Evolutionary conservation across 108 stramenopile species (phyloP).

Genomic region (Skeletonema potamos): DNA sequence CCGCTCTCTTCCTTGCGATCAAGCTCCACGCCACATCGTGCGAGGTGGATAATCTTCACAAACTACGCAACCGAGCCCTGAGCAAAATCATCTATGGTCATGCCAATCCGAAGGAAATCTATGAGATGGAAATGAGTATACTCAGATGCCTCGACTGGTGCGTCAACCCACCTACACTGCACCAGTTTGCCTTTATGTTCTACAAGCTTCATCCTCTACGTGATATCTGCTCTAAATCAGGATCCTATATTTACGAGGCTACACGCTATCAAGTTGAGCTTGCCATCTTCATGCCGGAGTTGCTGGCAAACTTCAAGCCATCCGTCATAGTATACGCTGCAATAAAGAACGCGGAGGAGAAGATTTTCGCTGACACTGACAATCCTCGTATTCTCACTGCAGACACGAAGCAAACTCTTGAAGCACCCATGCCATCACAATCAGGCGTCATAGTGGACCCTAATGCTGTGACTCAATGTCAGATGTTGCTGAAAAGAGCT

Average conservation of each 20-base stretch:
- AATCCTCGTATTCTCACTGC: background rate
- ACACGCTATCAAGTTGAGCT: constrained; percentile 17
- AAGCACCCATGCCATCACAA: background rate
- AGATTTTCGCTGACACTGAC: background rate
- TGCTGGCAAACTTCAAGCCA: constrained; percentile 5
- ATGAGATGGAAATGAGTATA: constrained; percentile 11
- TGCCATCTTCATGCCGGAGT: constrained; percentile 6
- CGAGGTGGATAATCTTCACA: background rate
- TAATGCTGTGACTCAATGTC: background rate
- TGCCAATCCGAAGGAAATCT: constrained; percentile 28
- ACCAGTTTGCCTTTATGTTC: constrained; percentile 5
- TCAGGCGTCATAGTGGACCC: background rate
- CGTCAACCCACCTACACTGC: constrained; percentile 21
- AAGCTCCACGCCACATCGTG: constrained; percentile 19
- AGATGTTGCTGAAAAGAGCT: background rate
- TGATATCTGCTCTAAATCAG: background rate
- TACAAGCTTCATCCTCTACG: constrained; percentile 6
- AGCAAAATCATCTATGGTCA: background rate
- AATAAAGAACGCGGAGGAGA: constrained; percentile 7
- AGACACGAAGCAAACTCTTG: background rate
- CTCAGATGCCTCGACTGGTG: constrained; percentile 1
- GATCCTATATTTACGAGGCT: constrained; percentile 19
- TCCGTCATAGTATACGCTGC: constrained; percentile 16
- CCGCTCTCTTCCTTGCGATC: constrained; percentile 68
- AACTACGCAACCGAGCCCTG: background rate